Percentiles rank a stretch among this genome's conserved stretches.
Evolutionary conservation across 2,329 filamentous ascomycete genomes (phyloP).

Genomic region (Atkinsonella hypoxylon): DNA sequence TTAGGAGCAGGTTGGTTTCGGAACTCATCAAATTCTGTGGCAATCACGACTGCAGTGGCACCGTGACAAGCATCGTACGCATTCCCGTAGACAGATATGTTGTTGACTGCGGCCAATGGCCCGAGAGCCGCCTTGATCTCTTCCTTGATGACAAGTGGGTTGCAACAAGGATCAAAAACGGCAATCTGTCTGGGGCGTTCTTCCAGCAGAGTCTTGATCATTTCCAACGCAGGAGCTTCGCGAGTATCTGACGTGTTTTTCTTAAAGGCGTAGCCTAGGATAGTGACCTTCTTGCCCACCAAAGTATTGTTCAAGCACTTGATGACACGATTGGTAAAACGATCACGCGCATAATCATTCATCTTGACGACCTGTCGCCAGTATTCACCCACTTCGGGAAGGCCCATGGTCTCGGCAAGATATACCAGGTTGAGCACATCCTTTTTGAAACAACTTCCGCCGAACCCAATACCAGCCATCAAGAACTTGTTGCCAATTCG

Average conservation of each 20-base stretch:
- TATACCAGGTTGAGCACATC: slow-evolving; percentile 65
- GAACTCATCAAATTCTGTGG: slow-evolving; percentile 47
- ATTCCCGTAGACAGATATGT: slow-evolving; percentile 34
- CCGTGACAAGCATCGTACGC: slow-evolving; percentile 36
- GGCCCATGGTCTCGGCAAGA: slow-evolving; percentile 55
- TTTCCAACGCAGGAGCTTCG: slow-evolving; percentile 56
- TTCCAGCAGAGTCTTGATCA: slow-evolving; percentile 52
- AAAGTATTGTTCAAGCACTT: slow-evolving; percentile 57
- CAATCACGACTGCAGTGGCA: slow-evolving; percentile 39
- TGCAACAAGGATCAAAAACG: slow-evolving; percentile 56
- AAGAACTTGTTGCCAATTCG: slow-evolving; percentile 64
- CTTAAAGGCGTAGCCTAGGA: slow-evolving; percentile 71
- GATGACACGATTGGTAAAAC: slow-evolving; percentile 56
- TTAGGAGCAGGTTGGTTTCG: slow-evolving; percentile 26
- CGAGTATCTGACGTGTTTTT: slow-evolving; percentile 66
- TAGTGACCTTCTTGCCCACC: slow-evolving; percentile 55
- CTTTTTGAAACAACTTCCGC: slow-evolving; percentile 73
- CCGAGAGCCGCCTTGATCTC: slow-evolving; percentile 37
- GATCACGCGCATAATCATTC: slow-evolving; percentile 62
- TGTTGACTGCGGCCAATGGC: slow-evolving; percentile 26
- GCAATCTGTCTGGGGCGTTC: slow-evolving; percentile 53
- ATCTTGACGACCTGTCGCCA: slow-evolving; percentile 64
- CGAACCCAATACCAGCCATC: slow-evolving; percentile 65
- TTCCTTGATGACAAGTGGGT: slow-evolving; percentile 35
- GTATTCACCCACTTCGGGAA: slow-evolving; percentile 62